Evolutionary conservation across 1,284 basidiomycete species (phyloP), one percentile per base, ranked within the genome.

Genomic region (Phaffia rhodozyma): DNA sequence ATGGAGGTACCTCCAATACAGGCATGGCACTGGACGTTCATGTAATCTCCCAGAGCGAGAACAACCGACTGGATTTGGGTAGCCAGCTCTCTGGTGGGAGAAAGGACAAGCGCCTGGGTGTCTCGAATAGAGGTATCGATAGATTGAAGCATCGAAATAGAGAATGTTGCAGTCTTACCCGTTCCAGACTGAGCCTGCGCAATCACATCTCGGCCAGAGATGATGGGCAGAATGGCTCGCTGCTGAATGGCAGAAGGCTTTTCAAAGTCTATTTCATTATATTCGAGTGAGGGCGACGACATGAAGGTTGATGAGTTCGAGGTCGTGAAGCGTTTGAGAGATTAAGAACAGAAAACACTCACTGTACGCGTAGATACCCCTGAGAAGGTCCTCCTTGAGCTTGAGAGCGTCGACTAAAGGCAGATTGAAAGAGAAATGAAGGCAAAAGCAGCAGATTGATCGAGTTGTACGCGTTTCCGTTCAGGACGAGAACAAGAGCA

Each of bases 351-450:
- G 58, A 29, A 54, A 13, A 53, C 54, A 83, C 89, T 69, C 69
- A 96, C 93, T 96, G 81, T 98, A 99, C 60, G 94, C 96, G 75
- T 98, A 98, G 77, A 98, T 92, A 70, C 96, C 96, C 67, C 96
- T 86, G 59, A 97, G 78, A 53, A 98, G 83, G 75, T 97, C 92
- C 75, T 94, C 91, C 78, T 97, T 97, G 72, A 99, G 77, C 68
- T 86, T 86, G 66, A 97, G 85, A 78, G 93, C 89, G 76, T 97
- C 93, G 76, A 65, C 64, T 68, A 48, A 53, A 34, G 53, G 53
- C 16, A 50, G 47, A 49, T 43, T 13, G 16, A 11, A 30, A 54
- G 47, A 38, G 52, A 58, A 52, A 60, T 34, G 30, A 68, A 67
- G 60, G 25, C 16, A 21, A 21, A 38, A 49, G 57, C n/a, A 1